These are phyloP conservation scores for Xanthoconium stramineum DNA, from an alignment of 768 basidiomycete genomes.

Conservation along the genomic window DNA sequence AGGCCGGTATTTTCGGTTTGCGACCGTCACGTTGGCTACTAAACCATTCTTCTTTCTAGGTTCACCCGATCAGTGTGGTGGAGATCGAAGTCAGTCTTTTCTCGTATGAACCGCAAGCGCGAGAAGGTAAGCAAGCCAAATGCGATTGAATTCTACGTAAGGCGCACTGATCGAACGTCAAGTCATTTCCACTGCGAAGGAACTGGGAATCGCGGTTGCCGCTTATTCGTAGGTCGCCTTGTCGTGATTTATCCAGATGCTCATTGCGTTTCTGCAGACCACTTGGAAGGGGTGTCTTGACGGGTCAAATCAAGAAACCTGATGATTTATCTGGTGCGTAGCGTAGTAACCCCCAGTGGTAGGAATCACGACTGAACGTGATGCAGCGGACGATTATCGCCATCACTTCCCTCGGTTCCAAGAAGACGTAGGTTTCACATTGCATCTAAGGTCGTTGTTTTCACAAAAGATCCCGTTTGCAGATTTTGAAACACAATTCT, in stretches of 20 bases:
- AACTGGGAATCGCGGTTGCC: conserved; percentile 53
- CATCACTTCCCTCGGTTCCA: conserved; percentile 39
- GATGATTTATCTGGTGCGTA: conserved; percentile 33
- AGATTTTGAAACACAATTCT: conserved; percentile 41
- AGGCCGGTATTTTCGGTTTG: conserved; percentile 4
- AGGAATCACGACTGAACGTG: conserved; percentile 1
- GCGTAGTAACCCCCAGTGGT: background rate
- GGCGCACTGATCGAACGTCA: background rate
- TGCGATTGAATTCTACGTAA: background rate
- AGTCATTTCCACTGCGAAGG: conserved; percentile 54
- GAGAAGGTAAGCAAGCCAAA: conserved; percentile 30
- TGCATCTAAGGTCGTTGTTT: background rate
- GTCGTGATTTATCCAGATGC: background rate
- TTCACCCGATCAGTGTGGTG: conserved; percentile 54
- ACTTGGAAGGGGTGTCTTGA: conserved; percentile 48
- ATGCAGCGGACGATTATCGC: conserved; percentile 39
- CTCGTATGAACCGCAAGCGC: conserved; percentile 51
- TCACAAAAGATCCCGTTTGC: background rate
- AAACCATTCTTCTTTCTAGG: conserved; percentile 25
- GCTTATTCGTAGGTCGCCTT: conserved; percentile 48
- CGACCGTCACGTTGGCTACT: background rate
- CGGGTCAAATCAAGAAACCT: conserved; percentile 42
- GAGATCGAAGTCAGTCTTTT: conserved; percentile 69
- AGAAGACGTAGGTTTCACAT: conserved; percentile 32
- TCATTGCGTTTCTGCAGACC: conserved; percentile 35